A percentile compares a stretch with the other conserved stretches of the same genome.
Evolutionary conservation across 2,329 filamentous ascomycete species (phyloP).

Genomic region (Beauveria sp.): DNA sequence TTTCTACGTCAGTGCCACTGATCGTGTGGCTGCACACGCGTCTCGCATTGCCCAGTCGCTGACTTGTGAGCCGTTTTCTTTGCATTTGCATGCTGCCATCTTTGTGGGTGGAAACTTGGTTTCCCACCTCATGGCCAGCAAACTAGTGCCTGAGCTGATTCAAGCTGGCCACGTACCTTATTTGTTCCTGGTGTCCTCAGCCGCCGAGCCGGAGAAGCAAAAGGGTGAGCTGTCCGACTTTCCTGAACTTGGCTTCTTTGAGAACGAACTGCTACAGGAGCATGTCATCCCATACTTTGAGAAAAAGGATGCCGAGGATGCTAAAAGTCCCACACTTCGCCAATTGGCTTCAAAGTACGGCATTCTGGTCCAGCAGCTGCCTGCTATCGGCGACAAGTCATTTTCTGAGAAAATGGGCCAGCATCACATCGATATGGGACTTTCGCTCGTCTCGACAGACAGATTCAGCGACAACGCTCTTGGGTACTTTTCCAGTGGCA

Average conservation of each 20-base stretch:
- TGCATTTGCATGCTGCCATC: not conserved
- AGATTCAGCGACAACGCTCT: not conserved
- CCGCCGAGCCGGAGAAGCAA: not conserved
- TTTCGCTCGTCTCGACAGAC: not conserved
- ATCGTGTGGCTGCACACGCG: slow-evolving; percentile 9
- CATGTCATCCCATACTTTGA: slow-evolving; percentile 9
- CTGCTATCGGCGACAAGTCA: not conserved
- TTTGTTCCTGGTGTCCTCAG: not conserved
- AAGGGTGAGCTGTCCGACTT: not conserved
- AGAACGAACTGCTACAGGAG: slow-evolving; percentile 2
- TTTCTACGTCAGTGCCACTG: slow-evolving; percentile 11
- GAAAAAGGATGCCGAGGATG: not conserved
- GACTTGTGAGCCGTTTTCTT: not conserved
- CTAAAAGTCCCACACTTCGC: not conserved
- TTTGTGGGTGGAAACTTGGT: slow-evolving; percentile 2
- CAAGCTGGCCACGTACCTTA: slow-evolving; percentile 6
- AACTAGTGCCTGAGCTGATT: slow-evolving; percentile 4
- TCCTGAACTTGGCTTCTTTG: slow-evolving; percentile 6
- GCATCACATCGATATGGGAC: slow-evolving; percentile 6
- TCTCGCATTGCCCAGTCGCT: slow-evolving; percentile 8
- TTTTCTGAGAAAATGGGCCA: not conserved
- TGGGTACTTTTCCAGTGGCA: not conserved
- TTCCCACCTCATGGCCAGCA: slow-evolving; percentile 7
- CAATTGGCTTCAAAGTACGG: slow-evolving; percentile 8
- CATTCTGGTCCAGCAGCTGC: slow-evolving; percentile 6